Evolutionary conservation across 345 rosid species (phyloP).

Genomic region (Leavenworthia alabamica): DNA sequence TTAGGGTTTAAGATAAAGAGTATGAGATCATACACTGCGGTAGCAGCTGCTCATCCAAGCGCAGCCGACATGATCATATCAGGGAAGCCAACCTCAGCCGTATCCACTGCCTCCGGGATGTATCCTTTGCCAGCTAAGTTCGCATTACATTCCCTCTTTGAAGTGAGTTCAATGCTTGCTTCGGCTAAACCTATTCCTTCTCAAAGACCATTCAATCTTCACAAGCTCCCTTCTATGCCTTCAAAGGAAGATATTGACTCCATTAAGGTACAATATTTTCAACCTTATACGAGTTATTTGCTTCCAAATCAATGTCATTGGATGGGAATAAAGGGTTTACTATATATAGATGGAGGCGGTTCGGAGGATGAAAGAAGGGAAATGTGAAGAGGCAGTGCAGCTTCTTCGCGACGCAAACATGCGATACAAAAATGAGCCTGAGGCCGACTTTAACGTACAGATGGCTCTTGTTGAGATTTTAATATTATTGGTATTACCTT

Average conservation of each 20-base stretch:
- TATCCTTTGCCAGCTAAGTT: slow-evolving; percentile 35
- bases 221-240: slow-evolving; percentile 33
- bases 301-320: background rate
- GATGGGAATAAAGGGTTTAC: background rate
- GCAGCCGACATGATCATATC: slow-evolving; percentile 32
- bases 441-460: slow-evolving; percentile 43
- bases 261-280: slow-evolving; percentile 44
- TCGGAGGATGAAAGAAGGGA: slow-evolving; percentile 38
- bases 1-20: slow-evolving; percentile 26
- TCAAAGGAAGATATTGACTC: slow-evolving; percentile 37
- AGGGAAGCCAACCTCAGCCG: slow-evolving; percentile 25
- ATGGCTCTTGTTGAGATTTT: slow-evolving; percentile 58
- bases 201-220: slow-evolving; percentile 18
- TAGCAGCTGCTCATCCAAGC: slow-evolving; percentile 41
- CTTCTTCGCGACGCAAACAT: slow-evolving; percentile 31
- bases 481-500: slow-evolving; percentile 39
- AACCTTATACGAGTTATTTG: background rate
- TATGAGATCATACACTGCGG: slow-evolving; percentile 36
- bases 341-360: slow-evolving; percentile 47
- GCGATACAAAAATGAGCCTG: slow-evolving; percentile 34
- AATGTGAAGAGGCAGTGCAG: slow-evolving; percentile 41
- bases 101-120: slow-evolving; percentile 33
- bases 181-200: slow-evolving; percentile 32
- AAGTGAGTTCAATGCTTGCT: slow-evolving; percentile 38
- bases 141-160: slow-evolving; percentile 53